Percentiles rank a stretch among this genome's conserved stretches.
These are phyloP conservation scores for Verticillium isaacii DNA, from an alignment of 2,329 filamentous ascomycete genomes.

Conservation along the genomic window DNA sequence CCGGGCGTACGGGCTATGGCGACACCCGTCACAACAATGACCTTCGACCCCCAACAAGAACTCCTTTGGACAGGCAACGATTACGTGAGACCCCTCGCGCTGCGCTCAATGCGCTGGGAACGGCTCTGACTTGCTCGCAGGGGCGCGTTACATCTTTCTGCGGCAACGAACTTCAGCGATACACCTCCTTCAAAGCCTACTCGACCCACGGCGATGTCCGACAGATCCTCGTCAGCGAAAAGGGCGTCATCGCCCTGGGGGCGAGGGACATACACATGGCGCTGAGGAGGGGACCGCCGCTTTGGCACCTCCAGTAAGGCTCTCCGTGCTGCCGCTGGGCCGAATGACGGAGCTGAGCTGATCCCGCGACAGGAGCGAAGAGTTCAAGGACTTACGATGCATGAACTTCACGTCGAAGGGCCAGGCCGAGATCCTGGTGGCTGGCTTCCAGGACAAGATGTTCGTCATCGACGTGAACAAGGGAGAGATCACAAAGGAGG, in stretches of 20 bases:
- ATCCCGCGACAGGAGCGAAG: conserved; percentile 39
- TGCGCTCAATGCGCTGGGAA: not conserved
- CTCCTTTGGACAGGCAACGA: conserved; percentile 91
- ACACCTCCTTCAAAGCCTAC: conserved; percentile 87
- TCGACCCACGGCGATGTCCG: conserved; percentile 72
- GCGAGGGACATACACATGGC: conserved; percentile 83
- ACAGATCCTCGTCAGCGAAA: conserved; percentile 87
- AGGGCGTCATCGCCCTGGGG: conserved; percentile 82
- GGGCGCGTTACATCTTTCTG: conserved; percentile 87
- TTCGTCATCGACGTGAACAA: conserved; percentile 69
- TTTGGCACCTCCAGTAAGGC: conserved; percentile 80
- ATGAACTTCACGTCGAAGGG: conserved; percentile 94
- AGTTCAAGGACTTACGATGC: conserved; percentile 80
- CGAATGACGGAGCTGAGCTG: not conserved
- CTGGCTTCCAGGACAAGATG: conserved; percentile 82
- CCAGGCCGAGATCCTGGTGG: conserved; percentile 77
- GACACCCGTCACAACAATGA: conserved; percentile 71
- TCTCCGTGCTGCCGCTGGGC: not conserved
- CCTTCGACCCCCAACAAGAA: conserved; percentile 86
- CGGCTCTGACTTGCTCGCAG: conserved; percentile 38
- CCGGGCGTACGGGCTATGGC: conserved; percentile 66
- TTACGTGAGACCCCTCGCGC: conserved; percentile 54
- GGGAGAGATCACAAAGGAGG: conserved; percentile 66
- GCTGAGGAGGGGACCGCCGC: conserved; percentile 71
- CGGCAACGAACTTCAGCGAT: conserved; percentile 76